Evolutionary conservation across 768 basidiomycete genomes (phyloP).

Genomic region (Kwoniella pini): DNA sequence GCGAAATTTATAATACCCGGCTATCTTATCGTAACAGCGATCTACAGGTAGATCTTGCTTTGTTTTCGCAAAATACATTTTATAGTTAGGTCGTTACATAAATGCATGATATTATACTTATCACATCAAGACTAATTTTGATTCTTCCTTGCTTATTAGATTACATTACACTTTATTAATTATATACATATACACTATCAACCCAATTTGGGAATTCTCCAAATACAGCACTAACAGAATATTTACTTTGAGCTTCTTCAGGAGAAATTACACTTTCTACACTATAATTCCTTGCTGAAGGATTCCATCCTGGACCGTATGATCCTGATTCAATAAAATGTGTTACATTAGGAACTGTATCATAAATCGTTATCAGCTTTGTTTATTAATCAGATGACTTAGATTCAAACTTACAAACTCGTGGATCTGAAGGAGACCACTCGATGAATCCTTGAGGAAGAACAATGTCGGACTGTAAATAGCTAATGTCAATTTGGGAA

Average conservation of each 20-base stretch:
- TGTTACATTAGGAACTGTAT: background rate
- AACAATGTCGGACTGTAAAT: conserved; percentile 23
- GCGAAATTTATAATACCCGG: too few species aligned
- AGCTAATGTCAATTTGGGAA: background rate
- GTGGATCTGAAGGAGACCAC: background rate
- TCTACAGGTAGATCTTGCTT: too few species aligned
- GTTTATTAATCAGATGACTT: too few species aligned
- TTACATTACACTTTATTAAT: conserved; percentile 1
- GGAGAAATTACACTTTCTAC: background rate
- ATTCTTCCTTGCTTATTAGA: too few species aligned
- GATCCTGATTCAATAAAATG: conserved; percentile 4
- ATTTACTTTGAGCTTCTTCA: background rate
- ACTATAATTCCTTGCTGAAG: background rate
- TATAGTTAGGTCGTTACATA: too few species aligned
- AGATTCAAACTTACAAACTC: background rate
- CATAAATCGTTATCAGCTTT: background rate
- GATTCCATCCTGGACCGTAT: conserved; percentile 1
- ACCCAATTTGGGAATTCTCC: conserved; percentile 4
- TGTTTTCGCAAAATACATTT: too few species aligned
- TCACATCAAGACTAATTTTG: too few species aligned
- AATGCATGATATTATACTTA: too few species aligned
- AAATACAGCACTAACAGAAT: background rate
- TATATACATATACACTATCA: conserved; percentile 2
- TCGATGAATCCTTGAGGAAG: conserved; percentile 27
- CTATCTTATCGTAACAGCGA: too few species aligned